Evolutionary conservation across 129 eudicot genomes (phyloP).

Genomic region (Ambrosia trifida): DNA sequence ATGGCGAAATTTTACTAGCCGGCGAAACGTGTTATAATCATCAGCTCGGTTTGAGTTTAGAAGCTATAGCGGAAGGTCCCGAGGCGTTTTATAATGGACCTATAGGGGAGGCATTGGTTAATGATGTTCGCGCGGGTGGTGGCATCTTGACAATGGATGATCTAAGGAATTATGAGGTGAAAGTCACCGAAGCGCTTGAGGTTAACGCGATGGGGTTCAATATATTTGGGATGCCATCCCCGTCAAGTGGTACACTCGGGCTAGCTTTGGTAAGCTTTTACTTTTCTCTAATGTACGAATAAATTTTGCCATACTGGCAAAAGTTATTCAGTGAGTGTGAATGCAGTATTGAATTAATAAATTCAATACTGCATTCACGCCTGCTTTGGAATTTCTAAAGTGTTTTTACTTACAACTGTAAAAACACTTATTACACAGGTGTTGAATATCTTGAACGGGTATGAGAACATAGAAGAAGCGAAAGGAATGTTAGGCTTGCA

Average conservation of each 20-base stretch:
- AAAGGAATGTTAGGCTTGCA: conserved; percentile 75
- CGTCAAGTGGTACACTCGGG: conserved; percentile 94
- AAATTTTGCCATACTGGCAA: neutral
- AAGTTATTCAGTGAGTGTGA: neutral
- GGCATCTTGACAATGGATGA: conserved; percentile 94
- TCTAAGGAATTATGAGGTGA: conserved; percentile 66
- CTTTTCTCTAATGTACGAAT: neutral
- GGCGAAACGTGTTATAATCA: conserved; percentile 78
- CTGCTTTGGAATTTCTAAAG: neutral
- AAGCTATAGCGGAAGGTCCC: conserved; percentile 84
- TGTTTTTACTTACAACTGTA: neutral
- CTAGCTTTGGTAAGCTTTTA: conserved; percentile 59
- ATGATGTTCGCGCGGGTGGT: conserved; percentile 66
- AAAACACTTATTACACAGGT: conserved; percentile 40
- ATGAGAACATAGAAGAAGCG: conserved; percentile 41
- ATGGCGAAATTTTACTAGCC: conserved; percentile 53
- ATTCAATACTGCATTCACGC: neutral
- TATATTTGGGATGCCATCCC: conserved; percentile 91
- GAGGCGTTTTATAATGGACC: conserved; percentile 70
- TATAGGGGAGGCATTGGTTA: conserved; percentile 65
- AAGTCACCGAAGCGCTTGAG: conserved; percentile 55
- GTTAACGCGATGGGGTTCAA: conserved; percentile 80
- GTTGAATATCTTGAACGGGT: conserved; percentile 63
- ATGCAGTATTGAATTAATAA: neutral
- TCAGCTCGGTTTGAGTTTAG: conserved; percentile 66